Evolutionary conservation across 768 basidiomycete genomes (phyloP).

Genomic region (Floccularia luteovirens): DNA sequence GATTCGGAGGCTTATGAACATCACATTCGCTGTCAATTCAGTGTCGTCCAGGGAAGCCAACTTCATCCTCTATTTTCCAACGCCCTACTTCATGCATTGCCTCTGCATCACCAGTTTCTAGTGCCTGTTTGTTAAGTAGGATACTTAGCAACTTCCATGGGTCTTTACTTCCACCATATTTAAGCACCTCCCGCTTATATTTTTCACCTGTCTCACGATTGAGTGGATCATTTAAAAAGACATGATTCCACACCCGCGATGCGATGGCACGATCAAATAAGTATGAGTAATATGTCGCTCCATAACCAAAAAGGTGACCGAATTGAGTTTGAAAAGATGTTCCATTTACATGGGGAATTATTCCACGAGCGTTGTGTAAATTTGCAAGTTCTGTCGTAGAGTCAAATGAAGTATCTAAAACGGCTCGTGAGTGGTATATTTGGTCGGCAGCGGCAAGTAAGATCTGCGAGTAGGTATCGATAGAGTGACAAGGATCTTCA

Average conservation of each 20-base stretch:
- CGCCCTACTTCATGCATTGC: constrained; percentile 88
- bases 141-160: constrained; percentile 90
- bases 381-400: constrained; percentile 61
- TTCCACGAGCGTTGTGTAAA: constrained; percentile 60
- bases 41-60: constrained; percentile 52
- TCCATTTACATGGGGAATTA: constrained; percentile 76
- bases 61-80: constrained; percentile 81
- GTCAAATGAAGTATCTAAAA: constrained; percentile 51
- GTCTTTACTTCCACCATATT: constrained; percentile 83
- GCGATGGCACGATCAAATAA: constrained; percentile 96
- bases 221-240: constrained; percentile 67
- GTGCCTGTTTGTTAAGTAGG: constrained; percentile 53
- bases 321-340: constrained; percentile 97
- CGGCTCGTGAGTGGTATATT: constrained; percentile 72
- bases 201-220: constrained; percentile 71
- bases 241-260: constrained; percentile 75
- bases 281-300: constrained; percentile 97
- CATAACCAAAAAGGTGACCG: constrained; percentile 92
- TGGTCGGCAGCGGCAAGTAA: constrained; percentile 87
- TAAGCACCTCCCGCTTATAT: constrained; percentile 69
- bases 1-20: too few species aligned
- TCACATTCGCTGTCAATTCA: too few species aligned
- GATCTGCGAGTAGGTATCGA: constrained; percentile 91
- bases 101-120: constrained; percentile 65
- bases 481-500: constrained; percentile 67